A percentile compares a stretch with the other conserved stretches of the same genome.
These are phyloP conservation scores for Tetracladium setigerum DNA, from an alignment of 495 filamentous ascomycete species.

Conservation along the genomic window DNA sequence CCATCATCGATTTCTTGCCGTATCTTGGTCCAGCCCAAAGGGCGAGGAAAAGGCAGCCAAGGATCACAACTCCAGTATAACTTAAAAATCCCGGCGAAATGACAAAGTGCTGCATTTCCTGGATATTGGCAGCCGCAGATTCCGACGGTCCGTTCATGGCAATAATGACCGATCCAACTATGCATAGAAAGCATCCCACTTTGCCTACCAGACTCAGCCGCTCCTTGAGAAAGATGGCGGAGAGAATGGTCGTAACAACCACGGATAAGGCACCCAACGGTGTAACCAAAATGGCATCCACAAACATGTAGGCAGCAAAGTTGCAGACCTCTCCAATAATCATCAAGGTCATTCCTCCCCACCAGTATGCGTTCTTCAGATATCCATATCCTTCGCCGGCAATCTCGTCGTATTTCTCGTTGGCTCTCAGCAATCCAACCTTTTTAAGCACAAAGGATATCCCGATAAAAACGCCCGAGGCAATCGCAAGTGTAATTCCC, in stretches of 20 bases:
- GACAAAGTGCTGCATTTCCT: conserved; percentile 88
- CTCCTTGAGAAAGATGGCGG: conserved; percentile 95
- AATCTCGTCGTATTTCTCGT: conserved; percentile 87
- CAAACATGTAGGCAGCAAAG: conserved; percentile 94
- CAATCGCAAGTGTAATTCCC: conserved; percentile 78
- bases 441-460: conserved; percentile 96
- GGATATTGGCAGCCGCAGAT: conserved; percentile 78
- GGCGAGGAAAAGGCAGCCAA: conserved; percentile 63
- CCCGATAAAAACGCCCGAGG: conserved; percentile 90
- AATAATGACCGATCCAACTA: conserved; percentile 88
- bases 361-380: conserved; percentile 94
- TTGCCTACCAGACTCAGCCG: conserved; percentile 92
- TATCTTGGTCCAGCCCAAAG: conserved; percentile 84
- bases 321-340: conserved; percentile 96
- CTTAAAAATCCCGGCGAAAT: conserved; percentile 78
- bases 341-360: conserved; percentile 95
- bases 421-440: conserved; percentile 80
- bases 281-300: conserved; percentile 93
- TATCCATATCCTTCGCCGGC: conserved; percentile 97
- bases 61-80: conserved; percentile 78
- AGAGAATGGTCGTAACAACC: conserved; percentile 87
- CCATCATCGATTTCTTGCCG: conserved; percentile 94
- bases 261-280: conserved; percentile 92
- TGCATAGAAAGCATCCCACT: conserved; percentile 91
- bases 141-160: conserved; percentile 86